Base-by-base conservation (phyloP, 148 eudicot genomes). In the Rhododendron molle region DNA sequence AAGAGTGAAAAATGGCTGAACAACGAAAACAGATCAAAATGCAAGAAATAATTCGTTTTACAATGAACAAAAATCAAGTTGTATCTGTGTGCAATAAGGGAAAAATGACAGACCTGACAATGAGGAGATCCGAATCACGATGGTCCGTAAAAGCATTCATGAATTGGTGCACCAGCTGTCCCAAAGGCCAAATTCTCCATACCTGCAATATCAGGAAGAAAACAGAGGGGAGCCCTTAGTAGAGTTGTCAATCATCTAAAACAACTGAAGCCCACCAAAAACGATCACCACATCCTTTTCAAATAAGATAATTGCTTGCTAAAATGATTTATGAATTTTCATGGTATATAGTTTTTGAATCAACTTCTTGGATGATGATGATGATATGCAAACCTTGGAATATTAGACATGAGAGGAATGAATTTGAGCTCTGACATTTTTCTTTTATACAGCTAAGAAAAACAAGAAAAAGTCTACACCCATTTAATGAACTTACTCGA, bases 61-160 rank as follows among this genome's bases (percentile, higher is more conserved):
- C 13, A 81, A 28, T 7, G 7, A 28, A 71, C 38, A 26, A 49
- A 85, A 82, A 34, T 12, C 15, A 46, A 23, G 56, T 30, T 50
- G 72, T 46, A 46, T 47, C 40, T 50, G 40, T 34, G 79, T 23
- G 58, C 26, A 60, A 38, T 5, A 52, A 76, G 30, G 36, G 47
- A 77, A 58, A 86, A 16, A 34, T 65, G 58, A 43, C 83, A 82
- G 28, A 97, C 99, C 99, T 97, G 84, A 97, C 94, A 88, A 97
- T 88, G 72, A 97, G 96, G 89, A 94, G 89, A 88, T 97, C 99
- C 82, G 98, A 95, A 83, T 97, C 99, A 88, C 99, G 99, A 83
- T 97, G 99, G 88, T 97, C 99, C 21, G 96, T 97, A 83, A 97
- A 97, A 83, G 99, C 99, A 88, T 90, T 95, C 99, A 97, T 95